A percentile compares a stretch with the other conserved stretches of the same genome.
Evolutionary conservation across 352 stramenopile species (phyloP).

Genomic region (Globisporangium recalcitrans): DNA sequence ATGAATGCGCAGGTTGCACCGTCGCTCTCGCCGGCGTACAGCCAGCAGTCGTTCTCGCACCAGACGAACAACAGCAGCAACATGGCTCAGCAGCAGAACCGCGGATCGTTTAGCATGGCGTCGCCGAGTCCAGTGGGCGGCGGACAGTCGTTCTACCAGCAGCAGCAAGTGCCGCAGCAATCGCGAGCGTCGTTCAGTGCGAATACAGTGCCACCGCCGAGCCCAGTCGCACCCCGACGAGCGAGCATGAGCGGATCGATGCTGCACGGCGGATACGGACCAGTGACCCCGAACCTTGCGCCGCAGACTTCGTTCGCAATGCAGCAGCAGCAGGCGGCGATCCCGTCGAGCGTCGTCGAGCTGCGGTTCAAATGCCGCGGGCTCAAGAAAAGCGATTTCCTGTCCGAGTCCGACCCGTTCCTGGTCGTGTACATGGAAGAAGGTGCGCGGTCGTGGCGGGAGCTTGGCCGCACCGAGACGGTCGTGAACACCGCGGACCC

Average conservation of each 20-base stretch:
- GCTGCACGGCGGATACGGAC: constrained; percentile 40
- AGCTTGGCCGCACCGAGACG: constrained; percentile 77
- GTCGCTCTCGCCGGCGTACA: constrained; percentile 3
- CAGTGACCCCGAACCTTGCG: constrained; percentile 24
- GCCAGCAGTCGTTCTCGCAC: constrained; percentile 11
- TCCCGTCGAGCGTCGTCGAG: constrained; percentile 53
- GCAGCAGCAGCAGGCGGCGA: constrained; percentile 1
- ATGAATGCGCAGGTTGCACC: neutral
- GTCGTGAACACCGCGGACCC: constrained; percentile 62
- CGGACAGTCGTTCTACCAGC: constrained; percentile 12
- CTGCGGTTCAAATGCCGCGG: constrained; percentile 65
- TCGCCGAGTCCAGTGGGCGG: constrained; percentile 3
- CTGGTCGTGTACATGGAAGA: constrained; percentile 71
- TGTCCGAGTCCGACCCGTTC: constrained; percentile 74
- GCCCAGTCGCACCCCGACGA: neutral
- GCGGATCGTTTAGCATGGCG: constrained; percentile 12
- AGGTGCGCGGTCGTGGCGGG: constrained; percentile 38
- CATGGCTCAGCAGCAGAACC: constrained; percentile 11
- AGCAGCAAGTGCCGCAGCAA: constrained; percentile 6
- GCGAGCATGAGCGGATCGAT: constrained; percentile 11
- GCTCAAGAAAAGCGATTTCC: constrained; percentile 64
- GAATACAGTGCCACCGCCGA: neutral
- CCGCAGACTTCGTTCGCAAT: constrained; percentile 1
- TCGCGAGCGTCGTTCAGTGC: neutral
- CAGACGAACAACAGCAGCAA: neutral